Evolutionary conservation across 306 rosid genomes (phyloP).

Genomic region (Lablab purpureus): DNA sequence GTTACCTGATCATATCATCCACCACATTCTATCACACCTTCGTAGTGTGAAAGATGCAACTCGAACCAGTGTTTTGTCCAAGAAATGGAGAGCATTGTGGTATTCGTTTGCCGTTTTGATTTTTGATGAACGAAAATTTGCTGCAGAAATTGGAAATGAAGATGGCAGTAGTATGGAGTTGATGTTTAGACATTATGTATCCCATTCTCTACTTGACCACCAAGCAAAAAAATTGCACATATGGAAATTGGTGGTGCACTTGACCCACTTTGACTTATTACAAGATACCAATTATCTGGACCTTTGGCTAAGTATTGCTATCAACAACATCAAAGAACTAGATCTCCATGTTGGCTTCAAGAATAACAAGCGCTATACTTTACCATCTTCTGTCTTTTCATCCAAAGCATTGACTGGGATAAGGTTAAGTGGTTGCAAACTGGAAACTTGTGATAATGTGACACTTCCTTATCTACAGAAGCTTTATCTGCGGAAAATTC

Average conservation of each 20-base stretch:
- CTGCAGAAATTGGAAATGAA: constrained; percentile 25
- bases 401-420: constrained; percentile 42
- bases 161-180: constrained; percentile 1
- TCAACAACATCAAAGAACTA: constrained; percentile 44
- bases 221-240: background rate
- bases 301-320: constrained; percentile 40
- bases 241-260: constrained; percentile 47
- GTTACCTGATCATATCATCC: constrained; percentile 62
- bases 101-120: constrained; percentile 53
- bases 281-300: constrained; percentile 19
- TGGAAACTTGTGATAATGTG: constrained; percentile 9
- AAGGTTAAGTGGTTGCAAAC: constrained; percentile 50
- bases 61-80: constrained; percentile 64
- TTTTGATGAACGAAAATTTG: constrained; percentile 51
- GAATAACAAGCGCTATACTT: constrained; percentile 3
- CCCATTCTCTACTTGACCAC: constrained; percentile 25
- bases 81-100: constrained; percentile 67
- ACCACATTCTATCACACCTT: constrained; percentile 57
- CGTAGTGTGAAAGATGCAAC: constrained; percentile 48
- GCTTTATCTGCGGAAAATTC: constrained; percentile 46
- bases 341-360: constrained; percentile 46
- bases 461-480: constrained; percentile 52
- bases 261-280: constrained; percentile 32
- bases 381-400: constrained; percentile 38
- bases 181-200: constrained; percentile 41